A percentile compares a stretch with the other conserved stretches of the same genome.
phyloP scores from a whole-genome alignment of 345 rosid genomes.

The Hibiscus trionum region DNA sequence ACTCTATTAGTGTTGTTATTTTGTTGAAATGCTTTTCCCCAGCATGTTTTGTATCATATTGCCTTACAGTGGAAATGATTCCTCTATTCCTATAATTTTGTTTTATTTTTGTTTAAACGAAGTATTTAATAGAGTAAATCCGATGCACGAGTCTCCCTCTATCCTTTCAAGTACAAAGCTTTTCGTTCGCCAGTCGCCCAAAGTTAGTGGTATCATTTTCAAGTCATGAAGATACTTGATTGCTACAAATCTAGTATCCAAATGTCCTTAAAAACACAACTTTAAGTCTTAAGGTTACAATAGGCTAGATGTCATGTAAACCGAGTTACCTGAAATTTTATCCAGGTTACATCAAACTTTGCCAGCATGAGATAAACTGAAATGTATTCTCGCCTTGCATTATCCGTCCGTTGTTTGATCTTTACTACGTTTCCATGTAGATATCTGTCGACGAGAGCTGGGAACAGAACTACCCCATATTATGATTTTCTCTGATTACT shows the following conservation, averaged over 20 bases:
- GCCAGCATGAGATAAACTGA: neutral
- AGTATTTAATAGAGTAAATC: too few relatives aligned
- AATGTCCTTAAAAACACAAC: neutral
- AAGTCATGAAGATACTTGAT: neutral
- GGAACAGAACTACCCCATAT: neutral
- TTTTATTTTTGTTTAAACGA: too few relatives aligned
- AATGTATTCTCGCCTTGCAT: neutral
- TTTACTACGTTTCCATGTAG: constrained; percentile 12
- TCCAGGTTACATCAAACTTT: neutral
- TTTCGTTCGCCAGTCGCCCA: neutral
- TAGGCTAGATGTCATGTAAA: neutral
- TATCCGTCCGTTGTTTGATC: neutral
- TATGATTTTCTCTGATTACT: neutral
- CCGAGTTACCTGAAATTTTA: neutral
- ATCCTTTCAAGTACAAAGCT: too few relatives aligned
- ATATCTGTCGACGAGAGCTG: constrained; percentile 28
- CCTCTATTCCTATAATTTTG: too few relatives aligned
- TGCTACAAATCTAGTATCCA: neutral
- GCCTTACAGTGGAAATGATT: neutral
- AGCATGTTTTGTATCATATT: neutral
- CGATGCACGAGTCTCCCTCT: too few relatives aligned
- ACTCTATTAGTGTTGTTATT: neutral
- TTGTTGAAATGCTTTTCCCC: neutral
- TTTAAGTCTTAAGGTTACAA: neutral
- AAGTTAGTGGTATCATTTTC: neutral